A percentile compares a stretch with the other conserved stretches of the same genome.
Evolutionary conservation across 345 rosid species (phyloP).

Genomic region (Citrus sp.): DNA sequence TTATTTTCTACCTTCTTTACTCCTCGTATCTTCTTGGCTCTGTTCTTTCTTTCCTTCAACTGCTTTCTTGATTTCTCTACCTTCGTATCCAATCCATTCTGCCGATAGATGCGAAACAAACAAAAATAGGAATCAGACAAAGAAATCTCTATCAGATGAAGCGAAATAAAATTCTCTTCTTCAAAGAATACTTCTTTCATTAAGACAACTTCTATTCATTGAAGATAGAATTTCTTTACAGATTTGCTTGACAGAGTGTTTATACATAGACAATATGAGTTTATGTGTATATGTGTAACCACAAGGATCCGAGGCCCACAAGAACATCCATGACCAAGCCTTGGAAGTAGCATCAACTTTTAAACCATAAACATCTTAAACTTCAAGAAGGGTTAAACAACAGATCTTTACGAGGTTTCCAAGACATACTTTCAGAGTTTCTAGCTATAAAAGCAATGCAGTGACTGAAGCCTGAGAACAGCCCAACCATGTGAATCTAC

Average conservation of each 20-base stretch:
- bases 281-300: not conserved
- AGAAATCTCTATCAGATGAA: not conserved
- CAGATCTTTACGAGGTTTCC: too few species aligned
- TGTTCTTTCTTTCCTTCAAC: constrained; percentile 29
- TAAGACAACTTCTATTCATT: not conserved
- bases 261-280: not conserved
- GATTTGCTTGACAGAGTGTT: too few species aligned
- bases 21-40: constrained; percentile 30
- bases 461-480: not conserved
- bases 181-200: too few species aligned
- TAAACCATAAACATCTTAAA: not conserved
- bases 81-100: constrained; percentile 29
- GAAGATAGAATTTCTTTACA: not conserved
- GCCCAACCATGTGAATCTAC: not conserved
- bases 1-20: constrained; percentile 26
- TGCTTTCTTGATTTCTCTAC: constrained; percentile 37
- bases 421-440: not conserved
- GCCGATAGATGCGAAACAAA: not conserved
- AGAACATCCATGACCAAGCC: not conserved
- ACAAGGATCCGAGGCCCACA: not conserved
- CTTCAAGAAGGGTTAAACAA: not conserved
- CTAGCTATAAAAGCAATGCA: not conserved
- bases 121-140: not conserved
- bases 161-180: not conserved
- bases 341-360: not conserved